These are phyloP conservation scores for Metrosideros polymorpha DNA, from an alignment of 441 rosid species.

Conservation along the genomic window DNA sequence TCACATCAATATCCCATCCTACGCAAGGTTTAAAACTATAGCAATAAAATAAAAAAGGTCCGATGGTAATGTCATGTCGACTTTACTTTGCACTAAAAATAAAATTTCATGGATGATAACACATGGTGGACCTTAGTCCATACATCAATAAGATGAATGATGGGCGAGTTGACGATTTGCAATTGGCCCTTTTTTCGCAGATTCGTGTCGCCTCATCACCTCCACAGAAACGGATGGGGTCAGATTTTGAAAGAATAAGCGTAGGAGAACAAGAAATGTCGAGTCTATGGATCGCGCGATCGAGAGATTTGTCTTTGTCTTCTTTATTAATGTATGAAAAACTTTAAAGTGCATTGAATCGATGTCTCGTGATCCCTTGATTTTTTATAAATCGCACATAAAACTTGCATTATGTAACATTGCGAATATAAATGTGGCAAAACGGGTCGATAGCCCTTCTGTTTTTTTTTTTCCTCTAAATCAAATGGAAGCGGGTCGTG, in stretches of 20 bases:
- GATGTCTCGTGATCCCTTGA: neutral
- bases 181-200: neutral
- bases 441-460: neutral
- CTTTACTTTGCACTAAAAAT: neutral
- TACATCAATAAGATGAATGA: neutral
- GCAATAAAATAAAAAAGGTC: neutral
- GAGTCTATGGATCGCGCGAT: neutral
- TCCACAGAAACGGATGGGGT: neutral
- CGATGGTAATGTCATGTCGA: neutral
- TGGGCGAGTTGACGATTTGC: neutral
- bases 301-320: rapidly evolving
- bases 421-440: neutral
- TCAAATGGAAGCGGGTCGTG: rapidly evolving
- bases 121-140: neutral
- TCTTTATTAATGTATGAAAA: neutral
- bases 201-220: neutral
- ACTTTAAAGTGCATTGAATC: rapidly evolving
- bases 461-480: neutral
- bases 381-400: too few relatives aligned
- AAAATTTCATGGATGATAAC: too few relatives aligned
- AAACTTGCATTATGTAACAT: neutral
- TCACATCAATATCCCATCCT: neutral
- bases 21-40: neutral
- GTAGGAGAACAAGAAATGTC: rapidly evolving
- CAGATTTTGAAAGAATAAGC: neutral